Base-by-base conservation (phyloP, 805 yeast genomes). In the Allodekkera sacchari region DNA sequence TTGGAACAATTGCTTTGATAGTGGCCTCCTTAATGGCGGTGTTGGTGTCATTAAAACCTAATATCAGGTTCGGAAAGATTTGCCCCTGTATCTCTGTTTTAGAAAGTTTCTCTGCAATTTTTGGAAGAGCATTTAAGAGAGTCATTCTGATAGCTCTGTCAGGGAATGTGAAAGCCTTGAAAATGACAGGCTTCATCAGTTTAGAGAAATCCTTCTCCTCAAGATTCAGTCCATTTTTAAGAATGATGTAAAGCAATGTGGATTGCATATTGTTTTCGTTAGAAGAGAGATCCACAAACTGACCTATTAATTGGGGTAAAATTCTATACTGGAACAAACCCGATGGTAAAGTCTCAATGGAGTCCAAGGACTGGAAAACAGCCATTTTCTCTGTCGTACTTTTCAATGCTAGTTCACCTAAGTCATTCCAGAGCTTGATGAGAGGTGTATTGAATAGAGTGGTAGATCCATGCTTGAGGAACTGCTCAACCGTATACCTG, bases 21-120 rank as follows among this genome's bases (percentile, higher is more conserved):
- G 96, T 83, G 32, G 78, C 83, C 42, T 82, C 82, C 40, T 96
- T 64, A 25, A 89, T 74, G n/a, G 78, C 67, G 4, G 77, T 70
- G 50, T 84, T 88, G 1, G 92, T 74, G 52, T 89, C 98, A 21
- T 77, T 73, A 46, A 89, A 81, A 0, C 98, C 97, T 12, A 80
- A 74, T n/a, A 78, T 57, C 44, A 83, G 64, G 29, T 68, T 68
- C 7, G 73, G 71, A 52, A 83, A 84, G 1, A 92, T 66, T 42
- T 71, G 75, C 41, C 69, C 76, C 41, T 79, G 79, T 4, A 88
- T 70, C 19, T 80, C 84, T 27, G 68, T 55, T 24, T 72, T 73
- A 3, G 73, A 63, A 15, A 85, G 52, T 22, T 54, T 53, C 1
- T 59, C 61, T 18, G 74, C 61, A 37, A 71, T 74, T 11, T 60